Evolutionary conservation across 345 rosid genomes (phyloP), one percentile per base, ranked within the genome.

Genomic region (Corymbia maculata): DNA sequence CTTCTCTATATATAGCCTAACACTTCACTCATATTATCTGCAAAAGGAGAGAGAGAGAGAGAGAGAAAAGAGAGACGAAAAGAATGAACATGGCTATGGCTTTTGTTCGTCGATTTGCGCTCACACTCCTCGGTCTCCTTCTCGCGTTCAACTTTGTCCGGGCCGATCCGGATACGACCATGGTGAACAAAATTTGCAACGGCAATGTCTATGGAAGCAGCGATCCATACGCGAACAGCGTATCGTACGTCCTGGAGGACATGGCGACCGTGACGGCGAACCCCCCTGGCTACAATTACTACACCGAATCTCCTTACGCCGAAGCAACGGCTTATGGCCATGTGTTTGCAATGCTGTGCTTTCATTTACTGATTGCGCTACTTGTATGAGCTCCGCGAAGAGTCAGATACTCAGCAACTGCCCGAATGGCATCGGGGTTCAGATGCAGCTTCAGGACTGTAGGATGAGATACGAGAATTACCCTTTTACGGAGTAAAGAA

Each of bases 391-490:
- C 30, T 64, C 53, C 24, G 89, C 64, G 3, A 64, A 88, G 28
- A 51, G 59, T 16, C 26, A 28, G 49, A 15, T 85, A 5, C 57
- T 61, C 17, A 0, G 7, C 3, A 26, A 5, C 1, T 64, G 87
- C 24, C 85, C 51, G 1, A 30, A 50, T 52, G 64, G 52, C 16
- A 42, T 88, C 4, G 87, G 89, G 24, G 89, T 51, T 50, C 49
- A 42, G 42, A 32, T 85, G 85, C 28, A 15, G 50, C 21, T 88
- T 8, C 79, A 66, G 51, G 87, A 88, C 30, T 88, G 89, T 30
- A 57, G 19, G 45, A 85, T 64, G 57, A 88, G 89, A 79, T 88
- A 88, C 32, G 89, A 88, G 80, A 57, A 64, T n/a, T 82, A 85
- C 85, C 49, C 47, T 13, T 87, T 87, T n/a, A 24, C 30, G 30